phyloP scores from a whole-genome alignment of 257 asterid genomes.

The Anisodus acutangulus region DNA sequence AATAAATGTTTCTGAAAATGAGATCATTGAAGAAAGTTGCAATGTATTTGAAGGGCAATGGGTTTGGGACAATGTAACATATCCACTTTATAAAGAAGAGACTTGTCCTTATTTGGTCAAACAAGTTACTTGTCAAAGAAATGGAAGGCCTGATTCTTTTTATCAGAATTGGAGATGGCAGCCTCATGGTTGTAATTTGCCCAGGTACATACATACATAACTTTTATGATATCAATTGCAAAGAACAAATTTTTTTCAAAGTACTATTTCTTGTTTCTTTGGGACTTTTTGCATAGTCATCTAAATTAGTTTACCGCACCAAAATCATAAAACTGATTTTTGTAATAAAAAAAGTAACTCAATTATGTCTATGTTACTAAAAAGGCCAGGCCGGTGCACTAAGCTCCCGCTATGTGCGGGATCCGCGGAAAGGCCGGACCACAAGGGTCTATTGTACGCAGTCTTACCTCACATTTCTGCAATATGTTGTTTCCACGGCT shows the following conservation, averaged over 20 bases:
- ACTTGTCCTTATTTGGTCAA: conserved; percentile 74
- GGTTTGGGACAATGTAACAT: conserved; percentile 65
- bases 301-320: no score
- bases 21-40: conserved; percentile 67
- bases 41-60: conserved; percentile 77
- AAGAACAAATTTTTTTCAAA: no score
- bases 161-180: conserved; percentile 96
- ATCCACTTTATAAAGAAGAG: conserved; percentile 75
- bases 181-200: conserved; percentile 74
- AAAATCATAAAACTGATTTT: no score
- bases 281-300: neutral
- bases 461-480: no score
- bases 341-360: no score
- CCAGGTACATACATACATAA: conserved; percentile 52
- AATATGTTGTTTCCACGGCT: no score
- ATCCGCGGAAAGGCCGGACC: no score
- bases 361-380: no score
- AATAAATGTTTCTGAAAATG: conserved; percentile 60
- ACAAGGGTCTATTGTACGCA: no score
- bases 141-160: conserved; percentile 79
- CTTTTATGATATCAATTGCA: neutral
- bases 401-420: no score
- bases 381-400: no score
- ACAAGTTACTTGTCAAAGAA: conserved; percentile 75
- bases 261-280: no score